Base-by-base conservation (phyloP, 306 rosid species). In the Cercis canadensis region DNA sequence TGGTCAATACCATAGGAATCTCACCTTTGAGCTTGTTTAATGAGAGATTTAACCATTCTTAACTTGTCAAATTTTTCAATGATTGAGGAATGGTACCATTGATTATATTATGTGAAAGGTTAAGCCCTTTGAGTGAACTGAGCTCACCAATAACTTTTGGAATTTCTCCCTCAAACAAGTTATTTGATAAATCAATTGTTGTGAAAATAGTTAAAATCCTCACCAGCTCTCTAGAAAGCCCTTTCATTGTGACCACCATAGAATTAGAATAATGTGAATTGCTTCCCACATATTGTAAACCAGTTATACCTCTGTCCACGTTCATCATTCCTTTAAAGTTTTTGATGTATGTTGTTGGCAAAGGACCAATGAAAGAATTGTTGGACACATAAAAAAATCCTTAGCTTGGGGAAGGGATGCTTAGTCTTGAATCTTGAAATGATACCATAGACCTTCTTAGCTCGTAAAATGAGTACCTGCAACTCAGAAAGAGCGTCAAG, bases 41-140 rank as follows among this genome's bases (percentile, higher is more conserved):
- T 13, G 84, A 83, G 16, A 86, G 76, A 34, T 78, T 84, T 29
- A 86, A 59, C 75, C 73, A 57, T 19, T 84, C 80, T 9, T 79
- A 39, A 31, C 29, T 69, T 4, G 4, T 62, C 63, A 87, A 55
- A 12, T 65, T 19, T 12, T 63, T 39, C n/a, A 87, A 16, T 0
- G 78, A 64, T 2, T 31, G 17, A 10, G 87, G 89, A 65, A 84
- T 77, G 4, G 2, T 10, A 18, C 87, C 83, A 4, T 9, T 69
- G 40, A 82, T 68, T 40, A 6, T 15, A 47, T 87, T 83, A 11
- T 75, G 72, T 0, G 85, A 78, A 29, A 76, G 41, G 18, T 76
- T 84, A 31, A 84, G 69, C 0, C 82, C 81, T 53, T 6, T 62
- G 17, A 86, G 58, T 34, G 59, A 75, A 4, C 2, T 10, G 7